These are phyloP conservation scores for Neurospora sp. DNA, from an alignment of 495 filamentous ascomycete species.

Conservation along the genomic window DNA sequence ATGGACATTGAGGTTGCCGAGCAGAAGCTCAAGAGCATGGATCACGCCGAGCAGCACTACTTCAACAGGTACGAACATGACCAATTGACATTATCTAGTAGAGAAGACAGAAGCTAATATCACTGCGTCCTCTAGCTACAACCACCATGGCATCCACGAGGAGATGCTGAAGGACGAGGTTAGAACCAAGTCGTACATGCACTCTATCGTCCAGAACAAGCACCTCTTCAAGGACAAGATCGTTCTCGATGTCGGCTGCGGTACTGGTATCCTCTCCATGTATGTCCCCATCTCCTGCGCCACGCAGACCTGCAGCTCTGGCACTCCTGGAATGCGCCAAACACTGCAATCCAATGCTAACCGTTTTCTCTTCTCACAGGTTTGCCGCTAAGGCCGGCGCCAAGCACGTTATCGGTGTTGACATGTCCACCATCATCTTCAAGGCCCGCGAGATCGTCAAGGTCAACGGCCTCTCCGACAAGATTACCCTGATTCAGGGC, in stretches of 20 bases:
- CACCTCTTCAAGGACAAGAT: constrained; percentile 82
- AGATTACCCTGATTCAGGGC: constrained; percentile 72
- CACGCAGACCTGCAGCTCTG: neutral
- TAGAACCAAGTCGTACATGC: constrained; percentile 87
- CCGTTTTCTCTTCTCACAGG: constrained; percentile 20
- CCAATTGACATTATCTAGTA: neutral
- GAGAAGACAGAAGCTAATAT: constrained; percentile 3
- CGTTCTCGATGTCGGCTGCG: constrained; percentile 88
- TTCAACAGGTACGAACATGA: constrained; percentile 69
- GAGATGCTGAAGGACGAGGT: constrained; percentile 99
- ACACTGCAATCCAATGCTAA: constrained; percentile 2
- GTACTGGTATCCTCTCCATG: constrained; percentile 88
- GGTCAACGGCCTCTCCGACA: constrained; percentile 67
- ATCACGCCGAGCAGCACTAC: constrained; percentile 89
- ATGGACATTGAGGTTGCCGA: constrained; percentile 42
- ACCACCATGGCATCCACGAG: constrained; percentile 96
- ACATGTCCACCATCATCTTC: constrained; percentile 88
- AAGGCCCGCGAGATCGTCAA: constrained; percentile 77
- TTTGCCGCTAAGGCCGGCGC: constrained; percentile 88
- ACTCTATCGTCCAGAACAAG: constrained; percentile 92
- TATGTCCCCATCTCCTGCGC: constrained; percentile 18
- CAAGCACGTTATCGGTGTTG: constrained; percentile 81
- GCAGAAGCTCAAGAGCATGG: constrained; percentile 50
- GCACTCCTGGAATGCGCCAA: neutral
- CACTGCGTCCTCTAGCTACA: constrained; percentile 53